Evolutionary conservation across 331 rosid genomes (phyloP), one percentile per base, ranked within the genome.

Genomic region (Quercus lobata): DNA sequence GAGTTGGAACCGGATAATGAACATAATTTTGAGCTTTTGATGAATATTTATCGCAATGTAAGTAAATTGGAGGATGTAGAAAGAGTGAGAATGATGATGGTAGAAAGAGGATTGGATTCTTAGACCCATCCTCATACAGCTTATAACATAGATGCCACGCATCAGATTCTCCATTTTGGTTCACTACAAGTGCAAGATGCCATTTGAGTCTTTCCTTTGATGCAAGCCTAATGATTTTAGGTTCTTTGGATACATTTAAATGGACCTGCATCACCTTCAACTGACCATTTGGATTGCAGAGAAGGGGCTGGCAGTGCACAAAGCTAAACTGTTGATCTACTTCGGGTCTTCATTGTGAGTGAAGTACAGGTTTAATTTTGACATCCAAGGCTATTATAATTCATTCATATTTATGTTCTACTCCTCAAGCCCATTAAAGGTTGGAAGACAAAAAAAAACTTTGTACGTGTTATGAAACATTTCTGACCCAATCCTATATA

Each of bases 1-100:
- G 98, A 93, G 73, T 89, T 93, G 85, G 96, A 91, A 71, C 99
- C 92, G 0, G 97, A 93, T 83, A 91, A 90, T n/a, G 97, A 92
- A 73, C 96, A 84, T 44, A 94, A 94, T 76, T 94, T 91, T 78
- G 84, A 83, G 74, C 97, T 94, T 77, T 79, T 92, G 71, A 90
- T 90, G 88, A 90, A 86, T 80, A 89, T 91, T 60, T 94, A 87
- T 60, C 76, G 84, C 79, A 82, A 87, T 80, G 90, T 88, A 24
- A 90, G 94, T 57, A 90, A 87, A 75, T 69, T 69, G 76, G 94
- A 90, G 69, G 94, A 87, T 66, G 79, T 81, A 77, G 88, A 92
- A 84, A 89, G 90, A 80, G 88, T 90, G 68, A 89, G 84, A 86
- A 35, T 27, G 81, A 90, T 90, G 97, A 76, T 94, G 90, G 79